Evolutionary conservation across 352 stramenopile genomes (phyloP), one percentile per base, ranked within the genome.

Genomic region (Phytophthora constricta): DNA sequence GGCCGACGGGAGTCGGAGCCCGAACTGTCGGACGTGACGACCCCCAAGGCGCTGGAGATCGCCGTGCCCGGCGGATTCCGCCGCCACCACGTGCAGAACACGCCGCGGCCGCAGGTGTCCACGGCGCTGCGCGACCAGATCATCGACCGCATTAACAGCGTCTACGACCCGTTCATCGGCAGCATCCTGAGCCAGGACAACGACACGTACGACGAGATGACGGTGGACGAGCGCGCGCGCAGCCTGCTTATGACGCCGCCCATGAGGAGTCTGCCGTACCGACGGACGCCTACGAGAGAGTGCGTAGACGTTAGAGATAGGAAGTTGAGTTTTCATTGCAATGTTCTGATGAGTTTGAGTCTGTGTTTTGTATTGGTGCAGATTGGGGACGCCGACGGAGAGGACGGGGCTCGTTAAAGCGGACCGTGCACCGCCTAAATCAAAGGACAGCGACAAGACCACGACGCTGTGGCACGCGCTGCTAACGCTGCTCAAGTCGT

Each of bases 121-220:
- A 76, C 75, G 70, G 71, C 74, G 3, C 65, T 93, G 42, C 83
- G 85, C 26, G 66, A 89, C 45, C 76, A 89, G 58, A 95, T 95
- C 68, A 72, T 92, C 33, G 75, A 89, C 50, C 77, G 79, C 41
- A 90, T 95, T 51, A 77, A 83, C 51, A 81, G 70, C 50, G 85
- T 93, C 51, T 95, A 95, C 76, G 80, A 95, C 53, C 85, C 85
- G 33, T 92, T 95, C 57, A 95, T 95, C 54, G 82, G 82, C 53
- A 92, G 68, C 60, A 92, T 93, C 49, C 60, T 95, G 27, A 90
- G 83, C 49, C 87, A 95, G 50, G 86, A 93, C 73, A 92, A 92
- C 65, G 87, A 95, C 65, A 60, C 79, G 33, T 95, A 87, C 66
- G 85, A 93, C 56, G 80, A 90, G 57, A 81, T 95, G 65, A 77